These are phyloP conservation scores for Petunia secreta DNA, from an alignment of 257 asterid species.

Conservation along the genomic window DNA sequence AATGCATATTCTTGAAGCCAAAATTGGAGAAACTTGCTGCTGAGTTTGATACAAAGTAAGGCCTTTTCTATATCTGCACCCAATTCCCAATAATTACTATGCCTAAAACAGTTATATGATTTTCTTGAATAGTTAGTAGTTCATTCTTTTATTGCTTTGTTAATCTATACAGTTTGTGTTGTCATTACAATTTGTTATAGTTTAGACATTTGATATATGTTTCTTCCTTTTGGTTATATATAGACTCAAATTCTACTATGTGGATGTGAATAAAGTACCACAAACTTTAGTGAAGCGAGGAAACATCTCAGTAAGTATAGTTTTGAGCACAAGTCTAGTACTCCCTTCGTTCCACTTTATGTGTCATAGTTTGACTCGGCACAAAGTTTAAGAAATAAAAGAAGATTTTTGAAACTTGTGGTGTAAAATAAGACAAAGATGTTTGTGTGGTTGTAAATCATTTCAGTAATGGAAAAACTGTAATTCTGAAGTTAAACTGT, in stretches of 20 bases:
- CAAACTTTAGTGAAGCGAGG: conserved; percentile 82
- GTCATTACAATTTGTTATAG: not conserved
- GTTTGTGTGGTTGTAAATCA: too few relatives aligned
- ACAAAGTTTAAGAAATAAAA: too few relatives aligned
- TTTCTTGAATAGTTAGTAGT: not conserved
- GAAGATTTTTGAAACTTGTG: too few relatives aligned
- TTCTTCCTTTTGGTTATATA: conserved; percentile 25
- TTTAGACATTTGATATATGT: not conserved
- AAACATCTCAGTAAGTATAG: conserved; percentile 66
- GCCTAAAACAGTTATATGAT: not conserved
- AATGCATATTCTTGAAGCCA: conserved; percentile 92
- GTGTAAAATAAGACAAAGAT: too few relatives aligned
- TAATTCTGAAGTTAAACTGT: too few relatives aligned
- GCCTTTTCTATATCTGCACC: not conserved
- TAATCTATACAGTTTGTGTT: not conserved
- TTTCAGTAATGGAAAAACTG: too few relatives aligned
- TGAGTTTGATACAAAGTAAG: conserved; percentile 80
- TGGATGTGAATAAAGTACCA: conserved; percentile 91
- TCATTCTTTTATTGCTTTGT: not conserved
- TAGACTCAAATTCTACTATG: conserved; percentile 70
- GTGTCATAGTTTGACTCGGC: too few relatives aligned
- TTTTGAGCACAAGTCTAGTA: not conserved
- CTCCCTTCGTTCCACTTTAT: too few relatives aligned
- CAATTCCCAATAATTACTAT: not conserved
- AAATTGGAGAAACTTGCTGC: conserved; percentile 87